phyloP scores from a whole-genome alignment of 2,329 filamentous ascomycete species.

The Juglanconis juglandina region DNA sequence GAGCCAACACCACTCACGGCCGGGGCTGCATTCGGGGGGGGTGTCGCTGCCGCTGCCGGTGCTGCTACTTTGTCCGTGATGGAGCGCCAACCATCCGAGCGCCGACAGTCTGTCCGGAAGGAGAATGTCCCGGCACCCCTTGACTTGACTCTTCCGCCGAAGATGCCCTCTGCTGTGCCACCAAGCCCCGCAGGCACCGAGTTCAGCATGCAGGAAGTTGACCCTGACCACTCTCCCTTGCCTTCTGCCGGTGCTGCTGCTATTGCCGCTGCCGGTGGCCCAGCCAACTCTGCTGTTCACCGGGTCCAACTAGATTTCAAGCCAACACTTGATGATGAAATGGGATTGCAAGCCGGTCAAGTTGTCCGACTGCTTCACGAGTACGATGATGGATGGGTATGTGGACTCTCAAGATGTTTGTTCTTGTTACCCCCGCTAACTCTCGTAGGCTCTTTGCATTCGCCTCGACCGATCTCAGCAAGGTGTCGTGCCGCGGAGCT shows the following conservation, averaged over 20 bases:
- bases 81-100: slow-evolving; percentile 24
- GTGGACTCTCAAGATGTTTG: slow-evolving; percentile 30
- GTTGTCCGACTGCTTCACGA: slow-evolving; percentile 88
- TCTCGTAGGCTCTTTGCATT: slow-evolving; percentile 74
- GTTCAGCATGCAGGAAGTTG: slow-evolving; percentile 44
- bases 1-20: background rate
- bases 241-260: slow-evolving; percentile 53
- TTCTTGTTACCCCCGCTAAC: background rate
- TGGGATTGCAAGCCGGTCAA: slow-evolving; percentile 76
- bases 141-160: slow-evolving; percentile 48
- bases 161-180: slow-evolving; percentile 35
- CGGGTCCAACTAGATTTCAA: slow-evolving; percentile 93
- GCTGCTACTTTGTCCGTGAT: background rate
- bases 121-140: slow-evolving; percentile 44
- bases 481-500: slow-evolving; percentile 90
- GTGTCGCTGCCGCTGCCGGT: background rate
- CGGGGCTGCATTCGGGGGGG: no score
- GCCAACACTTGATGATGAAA: slow-evolving; percentile 87
- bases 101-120: slow-evolving; percentile 56
- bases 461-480: slow-evolving; percentile 86
- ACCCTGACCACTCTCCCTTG: slow-evolving; percentile 48
- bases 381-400: slow-evolving; percentile 97
- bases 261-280: slow-evolving; percentile 61
- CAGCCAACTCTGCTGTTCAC: slow-evolving; percentile 66
- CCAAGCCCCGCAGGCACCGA: slow-evolving; percentile 63